Evolutionary conservation across 305 asterid genomes (phyloP).

Genomic region (Ruellia speciosa): DNA sequence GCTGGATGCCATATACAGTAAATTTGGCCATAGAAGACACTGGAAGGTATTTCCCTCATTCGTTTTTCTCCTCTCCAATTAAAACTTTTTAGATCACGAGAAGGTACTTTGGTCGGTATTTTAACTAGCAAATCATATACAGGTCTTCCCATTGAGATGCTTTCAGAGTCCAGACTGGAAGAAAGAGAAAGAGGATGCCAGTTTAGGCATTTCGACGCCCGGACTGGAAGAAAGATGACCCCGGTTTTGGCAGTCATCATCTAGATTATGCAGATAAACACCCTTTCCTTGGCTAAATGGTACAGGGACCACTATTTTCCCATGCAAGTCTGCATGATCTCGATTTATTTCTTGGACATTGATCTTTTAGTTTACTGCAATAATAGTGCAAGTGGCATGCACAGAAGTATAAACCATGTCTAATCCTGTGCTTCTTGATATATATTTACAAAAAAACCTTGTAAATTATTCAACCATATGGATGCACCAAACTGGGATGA

Average conservation of each 20-base stretch:
- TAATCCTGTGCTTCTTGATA: too few species aligned
- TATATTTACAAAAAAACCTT: too few species aligned
- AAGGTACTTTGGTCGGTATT: too few species aligned
- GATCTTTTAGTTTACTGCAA: too few species aligned
- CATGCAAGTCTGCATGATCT: too few species aligned
- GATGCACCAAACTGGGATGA: too few species aligned
- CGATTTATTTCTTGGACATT: too few species aligned
- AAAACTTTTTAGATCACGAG: neutral
- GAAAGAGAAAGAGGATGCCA: conserved; percentile 28
- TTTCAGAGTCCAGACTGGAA: conserved; percentile 45
- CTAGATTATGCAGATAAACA: neutral
- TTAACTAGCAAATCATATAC: conserved; percentile 12
- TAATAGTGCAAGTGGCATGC: too few species aligned
- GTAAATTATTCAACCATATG: too few species aligned
- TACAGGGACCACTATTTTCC: too few species aligned
- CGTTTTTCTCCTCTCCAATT: neutral
- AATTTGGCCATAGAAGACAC: conserved; percentile 49
- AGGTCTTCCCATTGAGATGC: conserved; percentile 61
- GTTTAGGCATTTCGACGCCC: conserved; percentile 27
- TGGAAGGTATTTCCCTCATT: conserved; percentile 56
- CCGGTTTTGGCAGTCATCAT: neutral
- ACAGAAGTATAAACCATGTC: too few species aligned
- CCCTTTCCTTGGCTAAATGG: too few species aligned
- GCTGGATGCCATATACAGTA: conserved; percentile 51
- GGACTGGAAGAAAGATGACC: neutral